A percentile compares a stretch with the other conserved stretches of the same genome.
phyloP scores from a whole-genome alignment of 441 rosid species.

The Euphorbia schlechtendalii region DNA sequence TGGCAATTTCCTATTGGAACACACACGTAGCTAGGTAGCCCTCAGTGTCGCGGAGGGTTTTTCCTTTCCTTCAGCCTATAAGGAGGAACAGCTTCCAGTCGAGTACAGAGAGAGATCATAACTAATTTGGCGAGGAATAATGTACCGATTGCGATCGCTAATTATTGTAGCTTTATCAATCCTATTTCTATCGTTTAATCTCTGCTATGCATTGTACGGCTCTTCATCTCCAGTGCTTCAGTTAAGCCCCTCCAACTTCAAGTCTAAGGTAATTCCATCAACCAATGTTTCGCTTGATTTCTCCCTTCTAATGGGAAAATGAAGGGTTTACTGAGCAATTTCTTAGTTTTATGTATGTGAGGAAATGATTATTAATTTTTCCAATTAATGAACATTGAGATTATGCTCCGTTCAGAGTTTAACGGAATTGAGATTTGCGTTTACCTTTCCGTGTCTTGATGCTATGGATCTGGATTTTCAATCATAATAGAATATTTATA shows the following conservation, averaged over 20 bases:
- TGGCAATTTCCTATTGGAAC: conserved; percentile 40
- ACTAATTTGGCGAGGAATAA: conserved; percentile 17
- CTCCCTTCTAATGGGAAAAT: conserved; percentile 6
- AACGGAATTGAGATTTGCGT: neutral
- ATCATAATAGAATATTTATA: no score
- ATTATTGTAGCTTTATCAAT: conserved; percentile 27
- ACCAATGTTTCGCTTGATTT: neutral
- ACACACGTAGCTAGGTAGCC: conserved; percentile 45
- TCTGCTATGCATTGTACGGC: conserved; percentile 60
- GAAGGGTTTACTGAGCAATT: neutral
- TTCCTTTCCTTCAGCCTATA: conserved; percentile 17
- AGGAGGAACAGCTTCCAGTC: neutral
- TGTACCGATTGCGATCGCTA: conserved; percentile 27
- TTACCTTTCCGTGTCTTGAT: neutral
- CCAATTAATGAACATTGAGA: neutral
- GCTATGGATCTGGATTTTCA: neutral
- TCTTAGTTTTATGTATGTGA: neutral
- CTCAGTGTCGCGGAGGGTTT: conserved; percentile 20
- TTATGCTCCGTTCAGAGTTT: neutral
- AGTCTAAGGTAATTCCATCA: conserved; percentile 62
- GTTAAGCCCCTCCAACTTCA: conserved; percentile 92
- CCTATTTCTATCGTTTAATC: conserved; percentile 24
- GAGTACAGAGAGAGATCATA: neutral
- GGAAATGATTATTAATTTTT: neutral
- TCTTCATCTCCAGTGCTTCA: conserved; percentile 95